Conservation (phyloP, 2,329 filamentous ascomycete genomes). For the Epichloe brachyelytri region DNA sequence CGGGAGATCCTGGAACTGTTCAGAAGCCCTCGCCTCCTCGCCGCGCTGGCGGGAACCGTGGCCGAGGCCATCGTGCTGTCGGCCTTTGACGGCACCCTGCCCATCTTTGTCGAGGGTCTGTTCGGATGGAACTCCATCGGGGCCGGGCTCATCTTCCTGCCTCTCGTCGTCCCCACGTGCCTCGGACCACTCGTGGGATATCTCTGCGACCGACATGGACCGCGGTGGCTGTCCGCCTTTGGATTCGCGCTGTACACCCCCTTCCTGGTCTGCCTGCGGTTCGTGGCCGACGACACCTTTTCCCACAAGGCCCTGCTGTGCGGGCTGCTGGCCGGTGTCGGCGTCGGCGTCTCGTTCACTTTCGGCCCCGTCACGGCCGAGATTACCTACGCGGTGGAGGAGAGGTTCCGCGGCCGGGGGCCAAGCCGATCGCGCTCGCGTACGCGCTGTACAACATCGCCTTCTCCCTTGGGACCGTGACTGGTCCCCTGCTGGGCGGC, state of each 20-base stretch:
- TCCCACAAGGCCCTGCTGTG: constrained; percentile 20
- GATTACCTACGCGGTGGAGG: constrained; percentile 20
- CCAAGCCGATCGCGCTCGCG: constrained; percentile 19
- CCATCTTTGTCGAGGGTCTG: constrained; percentile 15
- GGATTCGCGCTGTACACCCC: constrained; percentile 21
- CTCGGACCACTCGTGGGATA: constrained; percentile 19
- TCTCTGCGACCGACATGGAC: constrained; percentile 21
- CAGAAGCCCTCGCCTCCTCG: constrained; percentile 18
- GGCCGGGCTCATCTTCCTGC: constrained; percentile 22
- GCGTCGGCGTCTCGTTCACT: constrained; percentile 18
- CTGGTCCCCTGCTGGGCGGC: constrained; percentile 22
- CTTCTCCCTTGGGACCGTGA: constrained; percentile 19
- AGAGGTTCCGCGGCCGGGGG: constrained; percentile 7
- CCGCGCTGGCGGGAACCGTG: constrained; percentile 22
- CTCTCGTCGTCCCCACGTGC: constrained; percentile 19
- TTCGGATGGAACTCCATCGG: constrained; percentile 23
- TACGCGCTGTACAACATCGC: constrained; percentile 25
- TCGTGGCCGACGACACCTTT: constrained; percentile 18
- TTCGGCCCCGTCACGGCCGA: constrained; percentile 23
- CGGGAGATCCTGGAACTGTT: constrained; percentile 15
- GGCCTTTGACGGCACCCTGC: constrained; percentile 22
- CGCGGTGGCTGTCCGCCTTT: constrained; percentile 20
- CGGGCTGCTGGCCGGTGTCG: constrained; percentile 18
- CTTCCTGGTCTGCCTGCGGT: constrained; percentile 21
- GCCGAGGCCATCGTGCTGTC: constrained; percentile 20